Evolutionary conservation across 129 eudicot species (phyloP), one percentile per base, ranked within the genome.

Genomic region (Solidago caesia): DNA sequence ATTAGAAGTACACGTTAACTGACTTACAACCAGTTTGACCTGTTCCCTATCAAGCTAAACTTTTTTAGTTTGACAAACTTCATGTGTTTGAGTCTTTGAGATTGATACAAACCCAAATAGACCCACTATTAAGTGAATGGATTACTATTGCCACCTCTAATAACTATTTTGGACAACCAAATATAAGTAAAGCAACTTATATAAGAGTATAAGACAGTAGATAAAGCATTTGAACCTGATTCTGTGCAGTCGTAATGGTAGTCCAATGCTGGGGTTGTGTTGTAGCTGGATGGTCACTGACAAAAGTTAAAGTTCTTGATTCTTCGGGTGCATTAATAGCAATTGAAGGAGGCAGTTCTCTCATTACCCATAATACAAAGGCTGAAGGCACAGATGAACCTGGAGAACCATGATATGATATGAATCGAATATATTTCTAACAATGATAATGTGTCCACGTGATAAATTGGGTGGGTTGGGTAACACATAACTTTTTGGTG

Each of bases 381-480:
- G 86, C 96, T 33, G 98, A 88, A 61, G 97, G 92, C 29, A 87
- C 79, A 4, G 91, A 90, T 26, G 96, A 86, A 83, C 89, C 98
- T 94, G 88, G 68, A 73, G 48, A 70, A 59, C 67, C 45, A 64
- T 25, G 47, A 13, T 16, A 41, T 29, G 4, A 42, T 16, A 41
- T 29, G 4, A 42, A 14, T 76, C 44, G 45, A 21, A 9, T 46
- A 39, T 29, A 61, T 64, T 33, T 44, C 42, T 33, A 58, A 45
- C 29, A 72, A 72, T 8, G 44, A 44, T 45, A 58, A 44, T 72
- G 53, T 13, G 42, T 12, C n/a, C 5, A 53, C 33, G 75, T 53
- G 61, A 43, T 39, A 15, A 70, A 51, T 51, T 52, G 51, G 15
- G 45, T 11, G 8, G 55, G 33, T 26, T n/a, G 68, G 16, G 58